Evolutionary conservation across 2,329 filamentous ascomycete species (phyloP), one percentile per base, ranked within the genome.

Genomic region (Fusarium sulawesiense): DNA sequence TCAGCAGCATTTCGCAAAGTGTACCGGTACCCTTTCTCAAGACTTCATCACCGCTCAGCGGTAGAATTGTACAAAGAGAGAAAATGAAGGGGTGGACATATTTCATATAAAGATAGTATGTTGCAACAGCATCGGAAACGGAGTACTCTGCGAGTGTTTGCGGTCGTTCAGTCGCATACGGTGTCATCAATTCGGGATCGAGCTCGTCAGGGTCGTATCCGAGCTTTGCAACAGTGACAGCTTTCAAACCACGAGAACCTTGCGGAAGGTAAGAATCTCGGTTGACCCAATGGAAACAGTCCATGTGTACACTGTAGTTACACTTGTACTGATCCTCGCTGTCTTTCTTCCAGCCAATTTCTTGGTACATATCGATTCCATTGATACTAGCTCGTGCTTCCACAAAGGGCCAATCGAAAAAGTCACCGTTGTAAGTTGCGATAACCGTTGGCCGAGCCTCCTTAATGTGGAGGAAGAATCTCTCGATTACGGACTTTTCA

Each of bases 81-180:
- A 99, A 99, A 79, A 99, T 96, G 84, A 99, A 99, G 6, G 96
- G 96, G 79, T 99, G 96, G n/a, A 99, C 93, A 80, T 99, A 99
- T 91, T 99, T 99, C 97, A 99, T 99, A 86, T 99, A 99, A 67
- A 99, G 84, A 78, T 99, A 99, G 79, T 99, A 99, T 1, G 96
- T 99, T 23, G 96, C 96, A 53, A 99, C 96, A 12, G 97, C 97
- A 85, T 99, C 97, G 76, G 97, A 99, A 46, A 99, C 96, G 0
- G 97, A 99, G 82, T 99, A 99, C 77, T 99, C 96, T 11, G 96
- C 95, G 54, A 99, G 85, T 0, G 93, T 97, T 78, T 99, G 96
- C 1, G 96, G 96, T 71, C 93, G 88, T 81, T 99, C 96, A 65
- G 85, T 89, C 18, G 96, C 96, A 87, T 91, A 92, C 7, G 93